Evolutionary conservation across 2,329 filamentous ascomycete genomes (phyloP).

Genomic region (Fusarium graminum): DNA sequence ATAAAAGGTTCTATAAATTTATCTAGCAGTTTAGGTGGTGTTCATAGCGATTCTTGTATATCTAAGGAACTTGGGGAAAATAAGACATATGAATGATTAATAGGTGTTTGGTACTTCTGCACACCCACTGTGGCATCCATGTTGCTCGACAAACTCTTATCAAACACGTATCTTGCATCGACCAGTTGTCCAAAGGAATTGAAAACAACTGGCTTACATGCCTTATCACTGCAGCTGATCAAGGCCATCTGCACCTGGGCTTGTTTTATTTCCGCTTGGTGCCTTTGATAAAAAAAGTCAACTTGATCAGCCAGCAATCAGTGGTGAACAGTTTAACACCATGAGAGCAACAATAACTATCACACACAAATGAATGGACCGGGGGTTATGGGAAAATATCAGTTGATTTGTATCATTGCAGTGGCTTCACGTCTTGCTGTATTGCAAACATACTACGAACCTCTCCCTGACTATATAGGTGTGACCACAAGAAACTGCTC

Average conservation of each 20-base stretch:
- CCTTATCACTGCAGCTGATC: conserved; percentile 11
- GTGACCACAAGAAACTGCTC: conserved; percentile 2
- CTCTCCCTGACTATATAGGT: not conserved
- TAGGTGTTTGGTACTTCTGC: too few species aligned
- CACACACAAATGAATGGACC: conserved; percentile 1
- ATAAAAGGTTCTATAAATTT: too few species aligned
- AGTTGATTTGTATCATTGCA: not conserved
- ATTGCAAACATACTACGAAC: not conserved
- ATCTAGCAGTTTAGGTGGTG: too few species aligned
- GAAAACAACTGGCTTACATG: conserved; percentile 12
- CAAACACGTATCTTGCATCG: conserved; percentile 23
- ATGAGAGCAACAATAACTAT: not conserved
- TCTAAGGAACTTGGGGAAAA: too few species aligned
- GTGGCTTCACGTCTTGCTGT: not conserved
- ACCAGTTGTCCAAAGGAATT: not conserved
- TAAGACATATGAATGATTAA: too few species aligned
- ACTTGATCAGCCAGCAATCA: conserved; percentile 11
- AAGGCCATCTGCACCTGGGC: conserved; percentile 1
- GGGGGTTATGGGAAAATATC: conserved; percentile 11
- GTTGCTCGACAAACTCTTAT: conserved; percentile 18
- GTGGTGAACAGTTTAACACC: conserved; percentile 9
- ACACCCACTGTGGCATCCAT: not conserved
- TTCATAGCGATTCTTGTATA: too few species aligned
- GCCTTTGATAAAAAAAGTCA: not conserved
- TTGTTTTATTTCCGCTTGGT: conserved; percentile 15